Percentiles rank a stretch among this genome's conserved stretches.
Conservation (phyloP, 2,329 filamentous ascomycete species). For the Pleoardoris graminearum region DNA sequence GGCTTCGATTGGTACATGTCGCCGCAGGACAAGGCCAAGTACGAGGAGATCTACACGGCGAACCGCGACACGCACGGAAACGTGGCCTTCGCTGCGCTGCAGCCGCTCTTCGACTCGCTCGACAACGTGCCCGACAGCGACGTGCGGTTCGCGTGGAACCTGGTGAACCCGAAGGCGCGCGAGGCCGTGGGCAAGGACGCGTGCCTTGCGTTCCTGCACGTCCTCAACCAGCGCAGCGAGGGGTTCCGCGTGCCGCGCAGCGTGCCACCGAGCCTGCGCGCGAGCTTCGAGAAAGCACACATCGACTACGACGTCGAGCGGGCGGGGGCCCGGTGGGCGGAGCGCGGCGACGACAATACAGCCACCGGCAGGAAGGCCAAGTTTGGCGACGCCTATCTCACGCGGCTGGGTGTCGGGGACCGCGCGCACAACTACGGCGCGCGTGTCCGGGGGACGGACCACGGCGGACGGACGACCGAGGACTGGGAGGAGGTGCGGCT, state of each 20-base stretch:
- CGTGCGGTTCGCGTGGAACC: constrained; percentile 91
- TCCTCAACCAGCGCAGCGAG: constrained; percentile 93
- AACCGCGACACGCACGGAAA: constrained; percentile 87
- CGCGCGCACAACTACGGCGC: constrained; percentile 67
- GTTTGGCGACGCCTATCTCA: constrained; percentile 96
- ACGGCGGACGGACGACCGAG: constrained; percentile 78
- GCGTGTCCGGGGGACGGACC: constrained; percentile 84
- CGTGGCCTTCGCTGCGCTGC: constrained; percentile 70
- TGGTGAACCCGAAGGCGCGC: constrained; percentile 87
- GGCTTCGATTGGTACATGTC: constrained; percentile 99
- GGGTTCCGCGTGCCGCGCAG: constrained; percentile 91
- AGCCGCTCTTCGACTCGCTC: constrained; percentile 77
- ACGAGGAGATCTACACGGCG: constrained; percentile 95
- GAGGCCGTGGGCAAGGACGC: constrained; percentile 92
- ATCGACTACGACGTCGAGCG: constrained; percentile 95
- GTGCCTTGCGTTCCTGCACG: constrained; percentile 90
- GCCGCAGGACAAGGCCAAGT: constrained; percentile 85
- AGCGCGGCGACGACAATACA: constrained; percentile 77
- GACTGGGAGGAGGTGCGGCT: constrained; percentile 98
- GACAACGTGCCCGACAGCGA: constrained; percentile 73
- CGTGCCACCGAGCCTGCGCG: constrained; percentile 86
- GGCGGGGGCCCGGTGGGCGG: constrained; percentile 75
- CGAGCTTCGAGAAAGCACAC: constrained; percentile 91
- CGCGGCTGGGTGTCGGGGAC: constrained; percentile 75
- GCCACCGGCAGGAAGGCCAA: constrained; percentile 89